Conservation (phyloP, 2,329 filamentous ascomycete species). For the Elsinoe fawcettii region DNA sequence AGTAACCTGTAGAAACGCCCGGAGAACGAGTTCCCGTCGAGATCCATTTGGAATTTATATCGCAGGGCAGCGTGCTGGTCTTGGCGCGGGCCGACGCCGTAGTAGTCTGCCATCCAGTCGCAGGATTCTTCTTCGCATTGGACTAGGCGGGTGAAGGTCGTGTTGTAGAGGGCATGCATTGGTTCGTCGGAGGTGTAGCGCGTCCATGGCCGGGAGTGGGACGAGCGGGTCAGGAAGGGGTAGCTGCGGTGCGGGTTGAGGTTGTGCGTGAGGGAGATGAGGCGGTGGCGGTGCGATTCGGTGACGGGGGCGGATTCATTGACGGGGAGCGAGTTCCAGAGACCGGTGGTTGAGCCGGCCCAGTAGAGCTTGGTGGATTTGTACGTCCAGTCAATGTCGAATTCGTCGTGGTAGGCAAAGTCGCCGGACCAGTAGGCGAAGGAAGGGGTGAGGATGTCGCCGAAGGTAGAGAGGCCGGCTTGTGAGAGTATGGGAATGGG, state of each 20-base stretch:
- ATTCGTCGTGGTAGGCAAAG: slow-evolving; percentile 35
- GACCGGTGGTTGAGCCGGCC: slow-evolving; percentile 51
- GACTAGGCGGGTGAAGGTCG: slow-evolving; percentile 40
- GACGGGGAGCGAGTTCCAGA: slow-evolving; percentile 15
- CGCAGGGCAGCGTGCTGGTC: background rate
- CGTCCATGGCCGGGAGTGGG: slow-evolving; percentile 15
- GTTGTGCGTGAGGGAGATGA: slow-evolving; percentile 36
- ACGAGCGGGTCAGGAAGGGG: slow-evolving; percentile 19
- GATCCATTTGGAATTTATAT: slow-evolving; percentile 42
- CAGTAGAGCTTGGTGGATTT: slow-evolving; percentile 50
- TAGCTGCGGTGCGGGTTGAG: slow-evolving; percentile 18
- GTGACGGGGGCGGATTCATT: slow-evolving; percentile 31
- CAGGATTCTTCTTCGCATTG: slow-evolving; percentile 38
- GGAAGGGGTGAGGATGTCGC: slow-evolving; percentile 45
- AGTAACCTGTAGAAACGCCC: slow-evolving; percentile 48
- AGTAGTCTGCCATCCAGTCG: slow-evolving; percentile 20
- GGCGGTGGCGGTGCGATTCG: slow-evolving; percentile 38
- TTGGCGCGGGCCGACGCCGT: slow-evolving; percentile 10
- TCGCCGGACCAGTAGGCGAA: slow-evolving; percentile 34
- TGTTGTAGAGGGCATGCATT: slow-evolving; percentile 37
- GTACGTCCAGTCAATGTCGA: slow-evolving; percentile 42
- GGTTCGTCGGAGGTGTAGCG: slow-evolving; percentile 23
- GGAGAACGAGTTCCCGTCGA: slow-evolving; percentile 51
- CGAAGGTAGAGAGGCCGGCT: slow-evolving; percentile 40
- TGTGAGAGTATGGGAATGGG: slow-evolving; percentile 43